These are phyloP conservation scores for Bipolaris sorokiniana DNA, from an alignment of 2,329 filamentous ascomycete species.

Conservation along the genomic window DNA sequence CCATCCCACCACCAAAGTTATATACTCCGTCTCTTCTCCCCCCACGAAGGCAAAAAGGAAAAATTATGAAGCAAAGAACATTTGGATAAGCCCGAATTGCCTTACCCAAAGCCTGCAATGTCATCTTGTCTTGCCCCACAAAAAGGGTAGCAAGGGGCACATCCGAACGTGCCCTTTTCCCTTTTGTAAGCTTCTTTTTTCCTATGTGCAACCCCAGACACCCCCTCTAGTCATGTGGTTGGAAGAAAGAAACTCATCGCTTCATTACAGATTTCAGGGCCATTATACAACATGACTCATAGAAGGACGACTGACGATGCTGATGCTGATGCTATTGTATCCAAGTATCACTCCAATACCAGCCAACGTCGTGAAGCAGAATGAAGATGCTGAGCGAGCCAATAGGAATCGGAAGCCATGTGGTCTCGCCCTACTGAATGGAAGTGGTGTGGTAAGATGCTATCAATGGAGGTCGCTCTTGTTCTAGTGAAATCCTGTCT, in stretches of 20 bases:
- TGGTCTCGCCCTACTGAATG: not conserved
- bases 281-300: not conserved
- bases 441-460: no score
- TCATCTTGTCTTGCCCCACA: not conserved
- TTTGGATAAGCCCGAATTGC: not conserved
- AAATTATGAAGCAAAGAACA: not conserved
- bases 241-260: not conserved
- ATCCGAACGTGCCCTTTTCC: not conserved
- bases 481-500: no score
- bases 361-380: not conserved
- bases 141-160: not conserved
- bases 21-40: no score
- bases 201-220: no score
- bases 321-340: not conserved
- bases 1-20: no score
- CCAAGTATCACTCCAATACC: not conserved
- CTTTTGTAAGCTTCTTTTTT: not conserved
- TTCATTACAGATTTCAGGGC: constrained; percentile 7
- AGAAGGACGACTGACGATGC: not conserved
- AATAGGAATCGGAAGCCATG: not conserved
- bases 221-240: no score
- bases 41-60: no score
- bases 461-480: no score
- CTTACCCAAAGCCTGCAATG: not conserved
- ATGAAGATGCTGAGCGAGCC: not conserved